Conservation (phyloP, 2,329 filamentous ascomycete species). For the Iodosphaeria phyllophila region DNA sequence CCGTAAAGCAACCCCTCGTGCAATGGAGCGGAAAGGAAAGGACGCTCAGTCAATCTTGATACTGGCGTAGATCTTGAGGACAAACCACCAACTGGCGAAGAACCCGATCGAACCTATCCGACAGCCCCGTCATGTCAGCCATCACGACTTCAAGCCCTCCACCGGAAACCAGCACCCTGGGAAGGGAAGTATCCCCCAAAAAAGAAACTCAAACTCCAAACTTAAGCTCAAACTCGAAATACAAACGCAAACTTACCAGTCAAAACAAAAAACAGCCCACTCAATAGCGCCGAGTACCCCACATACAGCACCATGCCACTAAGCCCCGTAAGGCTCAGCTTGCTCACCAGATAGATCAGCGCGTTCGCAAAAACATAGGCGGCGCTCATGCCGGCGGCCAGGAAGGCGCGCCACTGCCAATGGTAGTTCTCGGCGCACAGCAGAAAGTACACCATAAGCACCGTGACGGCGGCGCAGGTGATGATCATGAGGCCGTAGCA, state of each 20-base stretch:
- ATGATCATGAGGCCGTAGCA: conserved; percentile 97
- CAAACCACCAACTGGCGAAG: conserved; percentile 87
- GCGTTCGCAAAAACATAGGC: conserved; percentile 86
- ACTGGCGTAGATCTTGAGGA: conserved; percentile 85
- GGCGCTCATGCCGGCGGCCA: conserved; percentile 77
- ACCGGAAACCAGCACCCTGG: too few relatives aligned
- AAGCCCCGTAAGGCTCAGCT: conserved; percentile 67
- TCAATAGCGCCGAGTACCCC: conserved; percentile 79
- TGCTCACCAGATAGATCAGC: conserved; percentile 76
- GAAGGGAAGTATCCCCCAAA: too few relatives aligned
- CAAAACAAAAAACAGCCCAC: conserved; percentile 80
- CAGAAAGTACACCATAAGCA: conserved; percentile 90
- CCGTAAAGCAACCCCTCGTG: too few relatives aligned
- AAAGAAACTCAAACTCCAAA: neutral
- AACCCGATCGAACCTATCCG: conserved; percentile 76
- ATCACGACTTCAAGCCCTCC: too few relatives aligned
- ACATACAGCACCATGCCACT: conserved; percentile 82
- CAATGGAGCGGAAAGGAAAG: too few relatives aligned
- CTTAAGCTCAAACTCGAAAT: too few relatives aligned
- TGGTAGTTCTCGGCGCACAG: conserved; percentile 95
- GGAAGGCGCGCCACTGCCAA: conserved; percentile 95
- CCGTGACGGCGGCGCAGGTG: conserved; percentile 79
- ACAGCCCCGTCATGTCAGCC: too few relatives aligned
- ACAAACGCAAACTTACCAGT: conserved; percentile 49
- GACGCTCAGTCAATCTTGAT: conserved; percentile 96